Base-by-base conservation (phyloP, 148 eudicot genomes). In the Fagopyrum tataricum region DNA sequence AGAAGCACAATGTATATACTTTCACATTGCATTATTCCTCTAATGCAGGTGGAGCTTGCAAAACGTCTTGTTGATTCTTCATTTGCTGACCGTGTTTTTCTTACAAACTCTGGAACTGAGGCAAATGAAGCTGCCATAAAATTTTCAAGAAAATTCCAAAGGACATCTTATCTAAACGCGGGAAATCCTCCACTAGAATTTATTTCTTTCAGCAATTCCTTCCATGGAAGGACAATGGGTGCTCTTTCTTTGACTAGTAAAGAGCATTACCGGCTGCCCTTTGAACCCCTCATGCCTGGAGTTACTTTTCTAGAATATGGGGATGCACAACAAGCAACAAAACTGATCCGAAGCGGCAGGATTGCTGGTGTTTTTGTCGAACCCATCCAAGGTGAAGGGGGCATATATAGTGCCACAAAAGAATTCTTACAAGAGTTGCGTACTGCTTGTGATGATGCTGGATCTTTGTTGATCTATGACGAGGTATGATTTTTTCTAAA, bases 71-170 rank as follows among this genome's bases (percentile, higher is more conserved):
- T 88, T 31, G 81, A 84, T 24, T 61, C 84, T 75, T 95, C 97
- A 21, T 91, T 95, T 84, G 98, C 98, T 39, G 98, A 95, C 70
- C 91, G 90, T 15, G 96, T 95, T 59, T 95, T 95, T 76, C 91
- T 88, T 73, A 76, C 89, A 21, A 95, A 95, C 79, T 91, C 97
- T 41, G 98, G 96, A 70, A 90, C 98, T 4, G 98, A 95, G 79
- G 98, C 97, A 41, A 95, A 82, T 76, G 98, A 91, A 89, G 97
- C 98, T 76, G 97, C 98, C 7, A 95, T 95, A 48, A 94, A 95
- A 78, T 95, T 95, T 79, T 79, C 97, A 5, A 88, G 97, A 66
- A 95, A 95, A 44, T 88, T 88, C 81, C 97, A 95, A 66, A 81
- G 88, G 72, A 69, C 72, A 78, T 72, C 87, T 23, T 82, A 70